A percentile compares a stretch with the other conserved stretches of the same genome.
These are phyloP conservation scores for Xylaria intraflava DNA, from an alignment of 495 filamentous ascomycete genomes.

Conservation along the genomic window DNA sequence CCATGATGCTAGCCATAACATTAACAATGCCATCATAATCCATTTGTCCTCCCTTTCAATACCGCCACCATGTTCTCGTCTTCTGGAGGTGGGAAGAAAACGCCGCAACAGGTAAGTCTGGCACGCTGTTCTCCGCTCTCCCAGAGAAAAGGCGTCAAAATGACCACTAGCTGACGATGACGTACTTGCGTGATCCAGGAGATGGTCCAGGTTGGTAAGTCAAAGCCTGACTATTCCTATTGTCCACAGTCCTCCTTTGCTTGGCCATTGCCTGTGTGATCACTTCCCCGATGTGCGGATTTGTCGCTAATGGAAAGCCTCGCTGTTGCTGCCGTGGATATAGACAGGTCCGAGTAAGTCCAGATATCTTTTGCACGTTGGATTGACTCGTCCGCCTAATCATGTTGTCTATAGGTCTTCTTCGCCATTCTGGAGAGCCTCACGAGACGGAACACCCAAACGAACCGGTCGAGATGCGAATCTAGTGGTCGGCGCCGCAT, in stretches of 20 bases:
- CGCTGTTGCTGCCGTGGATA: not conserved
- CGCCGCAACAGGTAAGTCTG: conserved; percentile 58
- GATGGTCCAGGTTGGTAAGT: conserved; percentile 98
- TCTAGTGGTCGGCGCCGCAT: conserved; percentile 88
- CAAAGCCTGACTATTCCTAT: not conserved
- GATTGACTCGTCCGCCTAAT: not conserved
- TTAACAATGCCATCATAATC: conserved; percentile 18
- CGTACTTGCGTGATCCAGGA: conserved; percentile 52
- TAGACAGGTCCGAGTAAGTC: conserved; percentile 59
- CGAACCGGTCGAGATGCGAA: conserved; percentile 57
- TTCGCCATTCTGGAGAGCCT: conserved; percentile 86
- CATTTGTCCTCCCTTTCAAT: conserved; percentile 14
- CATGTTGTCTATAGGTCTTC: conserved; percentile 50
- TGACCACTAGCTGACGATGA: conserved; percentile 25
- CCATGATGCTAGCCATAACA: conserved; percentile 3
- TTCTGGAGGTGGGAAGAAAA: conserved; percentile 58
- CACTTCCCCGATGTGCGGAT: not conserved
- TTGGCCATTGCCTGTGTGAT: not conserved
- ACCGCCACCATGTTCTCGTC: conserved; percentile 47
- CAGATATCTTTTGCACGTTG: not conserved
- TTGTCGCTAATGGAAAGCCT: conserved; percentile 2
- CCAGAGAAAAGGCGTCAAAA: not conserved
- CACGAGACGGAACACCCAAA: conserved; percentile 42
- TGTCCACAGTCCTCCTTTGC: no score
- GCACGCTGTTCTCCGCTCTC: conserved; percentile 18